These are phyloP conservation scores for Barnettozyma hawaiiensis DNA, from an alignment of 1,139 yeast genomes.

Conservation along the genomic window DNA sequence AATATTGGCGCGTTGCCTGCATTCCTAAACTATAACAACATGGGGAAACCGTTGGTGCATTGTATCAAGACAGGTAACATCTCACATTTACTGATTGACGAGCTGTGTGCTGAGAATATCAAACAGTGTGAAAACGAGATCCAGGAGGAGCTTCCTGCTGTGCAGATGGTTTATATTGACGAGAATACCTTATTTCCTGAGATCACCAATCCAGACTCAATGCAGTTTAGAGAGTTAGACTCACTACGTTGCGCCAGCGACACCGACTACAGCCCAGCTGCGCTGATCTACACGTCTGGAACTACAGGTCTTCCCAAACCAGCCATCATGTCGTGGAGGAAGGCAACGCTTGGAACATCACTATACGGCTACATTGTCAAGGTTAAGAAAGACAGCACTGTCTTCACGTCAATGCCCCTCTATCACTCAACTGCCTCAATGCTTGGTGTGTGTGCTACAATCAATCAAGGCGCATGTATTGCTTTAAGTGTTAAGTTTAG, in stretches of 20 bases:
- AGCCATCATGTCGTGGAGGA: constrained; percentile 91
- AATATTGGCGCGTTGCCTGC: constrained; percentile 89
- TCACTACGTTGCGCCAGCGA: constrained; percentile 50
- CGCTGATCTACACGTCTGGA: constrained; percentile 86
- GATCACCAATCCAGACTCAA: constrained; percentile 42
- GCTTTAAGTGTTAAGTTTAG: constrained; percentile 82
- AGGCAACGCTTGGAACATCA: constrained; percentile 61
- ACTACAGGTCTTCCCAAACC: constrained; percentile 96
- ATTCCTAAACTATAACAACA: constrained; percentile 74
- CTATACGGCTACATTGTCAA: constrained; percentile 69
- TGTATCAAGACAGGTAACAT: constrained; percentile 70
- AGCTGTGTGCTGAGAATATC: constrained; percentile 55
- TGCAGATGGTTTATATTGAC: constrained; percentile 49
- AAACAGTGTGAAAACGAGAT: constrained; percentile 48
- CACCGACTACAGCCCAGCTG: constrained; percentile 57
- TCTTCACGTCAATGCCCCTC: constrained; percentile 91
- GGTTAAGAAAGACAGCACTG: constrained; percentile 47
- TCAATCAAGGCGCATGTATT: constrained; percentile 67
- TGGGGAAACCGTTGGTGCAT: constrained; percentile 71
- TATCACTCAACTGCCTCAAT: constrained; percentile 94
- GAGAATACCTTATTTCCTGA: constrained; percentile 42
- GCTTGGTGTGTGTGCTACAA: constrained; percentile 73
- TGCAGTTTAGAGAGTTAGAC: constrained; percentile 51
- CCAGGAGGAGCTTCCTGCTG: constrained; percentile 31
- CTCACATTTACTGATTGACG: constrained; percentile 66